Evolutionary conservation across 1,139 yeast genomes (phyloP).

Genomic region (Sugiyamaella neomexicana): DNA sequence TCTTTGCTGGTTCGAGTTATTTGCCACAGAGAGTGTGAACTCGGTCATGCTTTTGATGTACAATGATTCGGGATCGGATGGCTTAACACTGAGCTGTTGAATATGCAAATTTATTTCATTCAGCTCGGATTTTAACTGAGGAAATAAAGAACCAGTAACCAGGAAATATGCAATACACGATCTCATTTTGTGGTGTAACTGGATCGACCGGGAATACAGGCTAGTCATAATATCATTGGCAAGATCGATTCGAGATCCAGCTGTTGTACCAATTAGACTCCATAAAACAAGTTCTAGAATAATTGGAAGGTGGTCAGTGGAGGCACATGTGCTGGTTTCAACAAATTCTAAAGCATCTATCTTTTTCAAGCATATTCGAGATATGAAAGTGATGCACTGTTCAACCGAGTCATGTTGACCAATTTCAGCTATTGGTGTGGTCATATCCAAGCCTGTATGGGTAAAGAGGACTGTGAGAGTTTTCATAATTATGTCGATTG

Average conservation of each 20-base stretch:
- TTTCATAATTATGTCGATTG: slow-evolving; percentile 1
- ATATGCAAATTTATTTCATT: neutral
- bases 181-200: neutral
- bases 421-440: slow-evolving; percentile 4
- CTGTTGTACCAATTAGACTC: neutral
- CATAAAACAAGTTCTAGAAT: slow-evolving; percentile 6
- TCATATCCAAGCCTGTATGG: neutral
- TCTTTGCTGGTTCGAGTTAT: slow-evolving; percentile 6
- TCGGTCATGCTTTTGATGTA: slow-evolving; percentile 12
- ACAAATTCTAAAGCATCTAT: neutral
- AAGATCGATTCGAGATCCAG: neutral
- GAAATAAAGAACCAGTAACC: neutral
- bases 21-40: slow-evolving; percentile 5
- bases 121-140: neutral
- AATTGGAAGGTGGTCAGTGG: neutral
- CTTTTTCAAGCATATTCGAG: slow-evolving; percentile 5
- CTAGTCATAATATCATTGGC: neutral
- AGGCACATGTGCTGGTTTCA: neutral
- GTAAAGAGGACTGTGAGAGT: neutral
- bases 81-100: neutral
- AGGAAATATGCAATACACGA: slow-evolving; percentile 7
- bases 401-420: neutral
- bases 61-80: slow-evolving; percentile 2
- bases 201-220: neutral
- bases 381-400: slow-evolving; percentile 4